phyloP scores from a whole-genome alignment of 371 early-diverging fungal species.

The Mucor ambiguus region DNA sequence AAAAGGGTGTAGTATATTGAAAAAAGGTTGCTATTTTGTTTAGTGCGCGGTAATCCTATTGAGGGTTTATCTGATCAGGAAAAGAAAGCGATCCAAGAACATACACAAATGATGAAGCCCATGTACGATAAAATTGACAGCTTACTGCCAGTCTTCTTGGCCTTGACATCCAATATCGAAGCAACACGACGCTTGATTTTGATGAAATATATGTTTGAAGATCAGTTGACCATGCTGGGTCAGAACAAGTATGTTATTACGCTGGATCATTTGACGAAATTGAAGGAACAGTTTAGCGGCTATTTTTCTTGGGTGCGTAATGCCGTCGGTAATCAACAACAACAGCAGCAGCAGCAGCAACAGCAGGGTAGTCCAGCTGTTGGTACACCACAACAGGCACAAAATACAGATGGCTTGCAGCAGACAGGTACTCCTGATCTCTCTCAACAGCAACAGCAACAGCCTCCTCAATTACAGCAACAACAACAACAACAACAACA shows the following conservation, averaged over 20 bases:
- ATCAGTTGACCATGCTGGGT: constrained; percentile 50
- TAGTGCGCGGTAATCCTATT: constrained; percentile 40
- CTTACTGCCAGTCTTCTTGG: constrained; percentile 49
- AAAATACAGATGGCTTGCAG: neutral
- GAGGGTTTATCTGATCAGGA: constrained; percentile 52
- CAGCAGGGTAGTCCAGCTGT: constrained; percentile 3
- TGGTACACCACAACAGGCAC: constrained; percentile 8
- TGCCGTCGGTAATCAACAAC: constrained; percentile 36
- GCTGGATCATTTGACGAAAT: constrained; percentile 45
- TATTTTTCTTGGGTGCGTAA: constrained; percentile 53
- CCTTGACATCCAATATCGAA: constrained; percentile 42
- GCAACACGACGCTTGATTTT: constrained; percentile 53
- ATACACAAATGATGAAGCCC: constrained; percentile 42
- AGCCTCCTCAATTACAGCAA: too few species aligned
- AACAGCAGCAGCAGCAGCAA: constrained; percentile 12
- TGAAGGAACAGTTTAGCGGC: constrained; percentile 52
- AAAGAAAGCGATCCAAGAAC: constrained; percentile 51
- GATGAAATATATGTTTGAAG: constrained; percentile 66
- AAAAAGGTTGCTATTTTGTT: neutral
- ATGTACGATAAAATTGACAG: constrained; percentile 53
- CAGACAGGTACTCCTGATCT: constrained; percentile 10
- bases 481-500: constrained; percentile 13
- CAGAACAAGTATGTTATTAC: constrained; percentile 52
- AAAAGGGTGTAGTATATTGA: neutral
- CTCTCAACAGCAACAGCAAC: constrained; percentile 24